Percentiles rank a stretch among this genome's conserved stretches.
phyloP scores from a whole-genome alignment of 163 green algal genomes.

The Picocystis sp. region DNA sequence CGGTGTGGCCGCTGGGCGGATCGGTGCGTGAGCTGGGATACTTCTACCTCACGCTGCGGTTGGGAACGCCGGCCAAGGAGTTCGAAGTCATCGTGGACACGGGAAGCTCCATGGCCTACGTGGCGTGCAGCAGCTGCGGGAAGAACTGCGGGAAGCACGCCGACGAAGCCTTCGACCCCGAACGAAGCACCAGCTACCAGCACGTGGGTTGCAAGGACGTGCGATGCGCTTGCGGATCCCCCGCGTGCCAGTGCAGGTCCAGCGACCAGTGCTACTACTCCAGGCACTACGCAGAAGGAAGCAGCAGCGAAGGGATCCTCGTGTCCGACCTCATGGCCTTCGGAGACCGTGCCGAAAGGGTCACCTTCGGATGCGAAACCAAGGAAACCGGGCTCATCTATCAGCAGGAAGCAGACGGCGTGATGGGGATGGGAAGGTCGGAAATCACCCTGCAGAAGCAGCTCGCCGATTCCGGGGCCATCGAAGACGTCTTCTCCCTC shows the following conservation, averaged over 20 bases:
- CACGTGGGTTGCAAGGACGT: constrained; percentile 24
- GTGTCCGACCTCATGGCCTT: constrained; percentile 4
- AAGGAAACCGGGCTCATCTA: constrained; percentile 81
- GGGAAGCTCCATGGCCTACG: constrained; percentile 83
- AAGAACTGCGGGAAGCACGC: constrained; percentile 35
- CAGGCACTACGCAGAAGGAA: constrained; percentile 5
- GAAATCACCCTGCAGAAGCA: constrained; percentile 56
- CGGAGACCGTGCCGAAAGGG: constrained; percentile 10
- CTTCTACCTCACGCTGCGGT: constrained; percentile 60
- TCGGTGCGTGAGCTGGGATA: constrained; percentile 31
- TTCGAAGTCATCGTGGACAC: constrained; percentile 90
- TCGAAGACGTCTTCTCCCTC: constrained; percentile 66
- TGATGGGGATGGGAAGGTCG: constrained; percentile 74
- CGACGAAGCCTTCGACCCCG: constrained; percentile 40
- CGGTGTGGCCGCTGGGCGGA: constrained; percentile 3
- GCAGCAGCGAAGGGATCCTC: constrained; percentile 1
- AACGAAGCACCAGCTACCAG: constrained; percentile 22
- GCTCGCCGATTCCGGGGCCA: constrained; percentile 32
- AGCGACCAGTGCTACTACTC: constrained; percentile 4
- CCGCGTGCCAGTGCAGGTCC: constrained; percentile 18
- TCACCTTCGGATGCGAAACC: constrained; percentile 82
- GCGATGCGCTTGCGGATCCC: constrained; percentile 38
- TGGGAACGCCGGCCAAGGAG: constrained; percentile 53
- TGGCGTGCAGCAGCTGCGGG: constrained; percentile 61
- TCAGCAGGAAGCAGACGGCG: constrained; percentile 68